Evolutionary conservation across 768 basidiomycete genomes (phyloP), one percentile per base, ranked within the genome.

Genomic region (Leccinum variicolor): DNA sequence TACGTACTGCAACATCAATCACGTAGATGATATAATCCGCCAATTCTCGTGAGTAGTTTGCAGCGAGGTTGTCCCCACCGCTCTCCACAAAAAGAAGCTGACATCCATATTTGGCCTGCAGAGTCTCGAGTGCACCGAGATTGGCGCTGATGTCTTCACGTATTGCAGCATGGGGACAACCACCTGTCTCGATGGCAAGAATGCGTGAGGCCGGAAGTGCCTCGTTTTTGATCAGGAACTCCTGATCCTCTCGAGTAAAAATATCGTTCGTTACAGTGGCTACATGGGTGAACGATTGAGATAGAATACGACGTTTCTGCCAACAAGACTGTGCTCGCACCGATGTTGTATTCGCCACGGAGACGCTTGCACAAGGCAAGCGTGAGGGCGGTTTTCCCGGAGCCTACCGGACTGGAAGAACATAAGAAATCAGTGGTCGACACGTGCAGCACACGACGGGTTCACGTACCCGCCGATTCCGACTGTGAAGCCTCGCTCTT

Each of bases 251-350:
- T 21, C 90, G 82, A 34, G 96, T 99, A 75, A 99, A 99, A 70
- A 99, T 99, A 74, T 99, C 96, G 74, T 99, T 99, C n/a, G 96
- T 99, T 14, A 96, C 93, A 2, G 93, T 94, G 33, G 92, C 95
- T 94, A 31, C 26, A n/a, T 10, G 52, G 59, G 45, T 53, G 59
- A 55, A 66, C 11, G 19, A 49, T 49, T 64, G 23, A 61, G 54
- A 21, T 59, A 34, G 56, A 49, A 48, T 52, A 46, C 39, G 50
- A 50, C 41, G 47, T 39, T 9, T 7, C 36, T 41, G 46, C n/a
- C n/a, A n/a, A 43, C 49, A 49, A 56, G 47, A 39, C 33, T 28
- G 21, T 6, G n/a, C 25, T 56, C 83, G 58, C 58, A 93, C 95
- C 96, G 50, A 99, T 92, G 70, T 99, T 99, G 71, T 90, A 92